These are phyloP conservation scores for Hyphopichia burtonii DNA, from an alignment of 1,139 yeast genomes.

Conservation along the genomic window DNA sequence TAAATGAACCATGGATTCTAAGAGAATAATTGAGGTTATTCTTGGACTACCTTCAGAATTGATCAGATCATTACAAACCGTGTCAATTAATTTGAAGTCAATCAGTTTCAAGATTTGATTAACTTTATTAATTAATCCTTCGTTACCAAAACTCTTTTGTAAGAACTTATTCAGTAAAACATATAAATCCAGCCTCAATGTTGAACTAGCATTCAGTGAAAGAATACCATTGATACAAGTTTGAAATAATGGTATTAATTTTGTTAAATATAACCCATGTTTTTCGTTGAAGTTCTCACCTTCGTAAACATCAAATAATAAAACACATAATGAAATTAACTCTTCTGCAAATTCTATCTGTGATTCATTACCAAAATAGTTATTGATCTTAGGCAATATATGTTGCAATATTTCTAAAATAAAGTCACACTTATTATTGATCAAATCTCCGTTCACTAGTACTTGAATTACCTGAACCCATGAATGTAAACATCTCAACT, in stretches of 20 bases:
- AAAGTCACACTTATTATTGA: constrained; percentile 49
- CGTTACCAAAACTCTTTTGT: constrained; percentile 43
- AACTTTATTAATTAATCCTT: constrained; percentile 44
- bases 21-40: constrained; percentile 69
- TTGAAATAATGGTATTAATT: constrained; percentile 68
- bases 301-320: constrained; percentile 64
- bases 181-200: constrained; percentile 76
- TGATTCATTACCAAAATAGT: constrained; percentile 63
- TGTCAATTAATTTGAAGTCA: constrained; percentile 62
- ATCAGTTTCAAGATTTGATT: constrained; percentile 53
- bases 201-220: constrained; percentile 65
- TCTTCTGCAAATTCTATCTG: constrained; percentile 74
- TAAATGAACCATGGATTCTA: constrained; percentile 68
- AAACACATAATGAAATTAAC: constrained; percentile 70
- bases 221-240: constrained; percentile 73
- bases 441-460: constrained; percentile 54
- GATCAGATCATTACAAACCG: constrained; percentile 74
- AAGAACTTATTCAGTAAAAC: constrained; percentile 68
- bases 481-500: constrained; percentile 64
- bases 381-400: constrained; percentile 72
- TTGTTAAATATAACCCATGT: constrained; percentile 37
- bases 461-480: constrained; percentile 85
- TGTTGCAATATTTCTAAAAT: constrained; percentile 75
- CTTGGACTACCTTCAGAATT: constrained; percentile 77
- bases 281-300: constrained; percentile 34